These are phyloP conservation scores for Citrus reticulata DNA, from an alignment of 345 rosid genomes.

Conservation along the genomic window DNA sequence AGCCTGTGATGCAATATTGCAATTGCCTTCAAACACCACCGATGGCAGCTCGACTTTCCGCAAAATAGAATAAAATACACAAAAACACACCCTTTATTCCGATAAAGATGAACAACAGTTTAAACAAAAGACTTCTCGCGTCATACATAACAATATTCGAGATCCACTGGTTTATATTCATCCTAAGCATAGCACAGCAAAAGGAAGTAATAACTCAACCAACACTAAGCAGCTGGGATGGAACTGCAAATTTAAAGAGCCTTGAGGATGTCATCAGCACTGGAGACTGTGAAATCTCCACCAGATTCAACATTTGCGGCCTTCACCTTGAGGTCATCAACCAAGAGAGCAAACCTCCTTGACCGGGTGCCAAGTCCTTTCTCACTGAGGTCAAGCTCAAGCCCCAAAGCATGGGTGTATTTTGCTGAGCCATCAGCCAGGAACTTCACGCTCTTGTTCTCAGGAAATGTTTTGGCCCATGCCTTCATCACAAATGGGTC, in stretches of 20 bases:
- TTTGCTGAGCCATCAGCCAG: constrained; percentile 85
- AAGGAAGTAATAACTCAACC: not conserved
- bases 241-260: constrained; percentile 39
- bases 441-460: constrained; percentile 89
- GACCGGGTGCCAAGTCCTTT: constrained; percentile 92
- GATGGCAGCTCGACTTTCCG: not conserved
- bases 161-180: not conserved
- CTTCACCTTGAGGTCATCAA: constrained; percentile 88
- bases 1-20: too few species aligned
- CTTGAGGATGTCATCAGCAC: constrained; percentile 83
- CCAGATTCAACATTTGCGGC: constrained; percentile 89
- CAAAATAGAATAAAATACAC: not conserved
- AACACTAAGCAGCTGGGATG: not conserved
- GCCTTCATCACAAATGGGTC: constrained; percentile 98
- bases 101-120: not conserved
- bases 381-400: constrained; percentile 81
- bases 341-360: constrained; percentile 77
- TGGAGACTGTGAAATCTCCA: constrained; percentile 83
- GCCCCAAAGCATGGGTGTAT: constrained; percentile 83
- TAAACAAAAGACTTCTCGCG: not conserved
- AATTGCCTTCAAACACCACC: too few species aligned
- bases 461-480: constrained; percentile 92
- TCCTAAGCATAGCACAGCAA: not conserved
- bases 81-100: not conserved
- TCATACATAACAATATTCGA: not conserved